Evolutionary conservation across 2,329 filamentous ascomycete species (phyloP).

Genomic region (Alternaria ethzedia): DNA sequence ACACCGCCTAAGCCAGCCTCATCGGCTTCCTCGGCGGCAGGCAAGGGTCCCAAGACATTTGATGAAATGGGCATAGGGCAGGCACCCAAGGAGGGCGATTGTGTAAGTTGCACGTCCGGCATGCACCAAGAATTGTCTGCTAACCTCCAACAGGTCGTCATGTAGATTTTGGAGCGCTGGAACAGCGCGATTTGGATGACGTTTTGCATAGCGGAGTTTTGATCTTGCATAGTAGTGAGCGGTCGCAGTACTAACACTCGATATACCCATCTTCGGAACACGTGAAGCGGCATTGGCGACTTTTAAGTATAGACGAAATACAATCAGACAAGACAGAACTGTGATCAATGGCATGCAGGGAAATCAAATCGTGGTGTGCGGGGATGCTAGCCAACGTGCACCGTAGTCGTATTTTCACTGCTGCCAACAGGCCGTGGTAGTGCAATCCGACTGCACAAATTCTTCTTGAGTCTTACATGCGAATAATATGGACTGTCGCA

Average conservation of each 20-base stretch:
- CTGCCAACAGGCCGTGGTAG: background rate
- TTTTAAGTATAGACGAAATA: constrained; percentile 5
- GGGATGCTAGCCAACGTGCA: background rate
- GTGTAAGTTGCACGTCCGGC: constrained; percentile 64
- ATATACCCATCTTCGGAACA: constrained; percentile 16
- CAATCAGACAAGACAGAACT: background rate
- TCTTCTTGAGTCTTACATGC: background rate
- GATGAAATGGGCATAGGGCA: constrained; percentile 96
- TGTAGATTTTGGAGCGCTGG: constrained; percentile 24
- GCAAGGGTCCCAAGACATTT: constrained; percentile 90
- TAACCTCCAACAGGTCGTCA: constrained; percentile 33
- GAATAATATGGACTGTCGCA: background rate
- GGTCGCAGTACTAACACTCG: constrained; percentile 6
- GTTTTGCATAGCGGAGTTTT: constrained; percentile 29
- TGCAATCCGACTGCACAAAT: background rate
- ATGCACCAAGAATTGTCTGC: background rate
- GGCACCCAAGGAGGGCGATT: constrained; percentile 84
- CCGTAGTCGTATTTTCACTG: background rate
- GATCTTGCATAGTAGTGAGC: constrained; percentile 16
- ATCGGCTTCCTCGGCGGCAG: constrained; percentile 50
- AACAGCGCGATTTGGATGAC: background rate
- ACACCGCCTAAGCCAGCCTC: constrained; percentile 39
- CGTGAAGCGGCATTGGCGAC: background rate
- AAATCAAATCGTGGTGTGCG: background rate
- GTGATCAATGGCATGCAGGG: background rate